Percentiles rank a stretch among this genome's conserved stretches.
Evolutionary conservation across 768 basidiomycete genomes (phyloP).

Genomic region (Leccinum boreale): DNA sequence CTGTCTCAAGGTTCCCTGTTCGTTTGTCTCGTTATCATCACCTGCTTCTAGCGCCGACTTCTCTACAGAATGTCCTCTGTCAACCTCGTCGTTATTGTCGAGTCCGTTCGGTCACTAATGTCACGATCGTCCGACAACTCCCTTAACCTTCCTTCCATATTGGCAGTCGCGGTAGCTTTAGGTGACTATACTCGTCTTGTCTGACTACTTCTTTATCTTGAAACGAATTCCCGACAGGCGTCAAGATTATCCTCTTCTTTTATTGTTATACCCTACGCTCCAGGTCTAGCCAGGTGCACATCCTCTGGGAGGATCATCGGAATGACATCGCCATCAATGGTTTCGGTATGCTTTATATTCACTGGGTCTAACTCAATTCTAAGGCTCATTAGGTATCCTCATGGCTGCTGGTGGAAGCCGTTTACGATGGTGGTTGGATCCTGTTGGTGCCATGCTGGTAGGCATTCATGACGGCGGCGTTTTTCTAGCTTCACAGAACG

Average conservation of each 20-base stretch:
- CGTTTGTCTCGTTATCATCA: not conserved
- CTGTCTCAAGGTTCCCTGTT: slow-evolving; percentile 47
- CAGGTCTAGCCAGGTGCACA: slow-evolving; percentile 85
- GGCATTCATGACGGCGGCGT: slow-evolving; percentile 22
- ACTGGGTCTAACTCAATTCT: not conserved
- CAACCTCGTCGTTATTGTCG: slow-evolving; percentile 88
- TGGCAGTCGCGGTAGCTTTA: slow-evolving; percentile 80
- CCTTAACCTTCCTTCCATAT: slow-evolving; percentile 79
- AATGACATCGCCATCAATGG: slow-evolving; percentile 85
- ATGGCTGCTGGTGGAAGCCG: slow-evolving; percentile 84
- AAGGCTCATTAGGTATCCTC: slow-evolving; percentile 53
- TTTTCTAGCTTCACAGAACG: not conserved
- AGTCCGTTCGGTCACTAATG: slow-evolving; percentile 73
- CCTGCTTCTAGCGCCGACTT: not conserved
- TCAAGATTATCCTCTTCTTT: slow-evolving; percentile 83
- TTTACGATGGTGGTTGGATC: slow-evolving; percentile 81
- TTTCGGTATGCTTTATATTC: slow-evolving; percentile 47
- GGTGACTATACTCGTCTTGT: slow-evolving; percentile 33
- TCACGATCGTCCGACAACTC: slow-evolving; percentile 51
- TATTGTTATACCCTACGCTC: slow-evolving; percentile 80
- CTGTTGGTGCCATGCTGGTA: slow-evolving; percentile 73
- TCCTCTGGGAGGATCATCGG: slow-evolving; percentile 97
- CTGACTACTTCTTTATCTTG: not conserved
- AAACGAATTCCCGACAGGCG: slow-evolving; percentile 41
- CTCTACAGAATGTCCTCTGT: slow-evolving; percentile 78